Evolutionary conservation across 306 rosid genomes (phyloP).

Genomic region (Glycine tomentella): DNA sequence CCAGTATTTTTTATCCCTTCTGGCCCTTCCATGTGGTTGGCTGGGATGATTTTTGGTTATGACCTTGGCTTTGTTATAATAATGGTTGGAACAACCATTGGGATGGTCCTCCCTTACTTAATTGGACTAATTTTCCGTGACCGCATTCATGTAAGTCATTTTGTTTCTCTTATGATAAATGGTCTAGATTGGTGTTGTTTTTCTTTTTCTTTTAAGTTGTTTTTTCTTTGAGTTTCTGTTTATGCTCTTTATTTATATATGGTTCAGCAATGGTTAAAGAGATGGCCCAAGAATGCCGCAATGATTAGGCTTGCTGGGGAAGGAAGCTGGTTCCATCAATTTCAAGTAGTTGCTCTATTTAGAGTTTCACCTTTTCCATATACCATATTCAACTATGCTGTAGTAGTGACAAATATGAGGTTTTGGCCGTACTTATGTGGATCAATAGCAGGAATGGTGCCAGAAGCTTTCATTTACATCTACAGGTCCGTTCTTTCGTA

Average conservation of each 20-base stretch:
- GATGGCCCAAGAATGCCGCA: conserved; percentile 91
- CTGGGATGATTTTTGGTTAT: conserved; percentile 99
- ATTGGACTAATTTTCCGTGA: conserved; percentile 86
- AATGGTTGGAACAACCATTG: conserved; percentile 96
- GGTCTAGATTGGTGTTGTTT: neutral
- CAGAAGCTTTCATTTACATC: conserved; percentile 95
- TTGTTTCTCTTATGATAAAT: conserved; percentile 8
- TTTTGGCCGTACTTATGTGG: conserved; percentile 98
- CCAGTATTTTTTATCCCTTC: conserved; percentile 90
- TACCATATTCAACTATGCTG: conserved; percentile 95
- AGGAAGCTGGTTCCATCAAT: conserved; percentile 93
- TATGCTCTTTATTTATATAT: conserved; percentile 34
- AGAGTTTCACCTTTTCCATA: conserved; percentile 97
- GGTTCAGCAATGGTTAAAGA: conserved; percentile 90
- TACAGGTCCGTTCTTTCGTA: conserved; percentile 67
- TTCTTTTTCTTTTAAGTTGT: neutral
- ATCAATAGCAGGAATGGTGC: conserved; percentile 95
- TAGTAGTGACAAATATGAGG: conserved; percentile 89
- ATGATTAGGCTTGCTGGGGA: conserved; percentile 93
- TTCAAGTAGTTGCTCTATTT: conserved; percentile 87
- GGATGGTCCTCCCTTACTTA: conserved; percentile 94
- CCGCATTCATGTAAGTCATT: conserved; percentile 83
- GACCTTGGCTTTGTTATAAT: conserved; percentile 91
- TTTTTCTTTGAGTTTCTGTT: conserved; percentile 6
- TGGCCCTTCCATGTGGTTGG: conserved; percentile 99